A percentile compares a stretch with the other conserved stretches of the same genome.
phyloP scores from a whole-genome alignment of 345 rosid genomes.

The Populus tremula region DNA sequence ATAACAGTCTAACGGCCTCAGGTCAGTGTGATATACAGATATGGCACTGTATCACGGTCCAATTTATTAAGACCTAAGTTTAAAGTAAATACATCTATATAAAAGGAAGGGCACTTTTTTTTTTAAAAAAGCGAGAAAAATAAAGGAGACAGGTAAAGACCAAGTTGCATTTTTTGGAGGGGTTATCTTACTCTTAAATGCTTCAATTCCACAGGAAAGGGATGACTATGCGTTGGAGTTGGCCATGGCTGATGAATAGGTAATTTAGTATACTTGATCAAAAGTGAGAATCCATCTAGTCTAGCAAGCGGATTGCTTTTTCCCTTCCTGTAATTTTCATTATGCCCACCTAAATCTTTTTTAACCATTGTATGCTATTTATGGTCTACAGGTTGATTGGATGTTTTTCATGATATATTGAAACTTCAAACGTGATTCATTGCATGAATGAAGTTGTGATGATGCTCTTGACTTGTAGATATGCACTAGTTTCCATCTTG shows the following conservation, averaged over 20 bases:
- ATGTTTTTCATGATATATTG: not conserved
- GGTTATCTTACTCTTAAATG: conserved; percentile 11
- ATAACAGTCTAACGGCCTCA: not conserved
- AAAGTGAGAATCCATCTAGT: conserved; percentile 13
- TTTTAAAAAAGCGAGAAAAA: not conserved
- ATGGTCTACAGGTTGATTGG: not conserved
- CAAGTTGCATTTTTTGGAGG: not conserved
- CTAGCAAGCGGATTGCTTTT: conserved; percentile 11
- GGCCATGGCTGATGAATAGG: conserved; percentile 83
- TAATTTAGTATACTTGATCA: not conserved
- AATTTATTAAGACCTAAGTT: not conserved
- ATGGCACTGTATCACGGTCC: too few relatives aligned
- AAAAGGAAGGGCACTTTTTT: not conserved
- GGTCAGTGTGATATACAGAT: not conserved
- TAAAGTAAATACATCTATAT: not conserved
- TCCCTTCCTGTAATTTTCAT: conserved; percentile 1
- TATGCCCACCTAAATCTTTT: conserved; percentile 1
- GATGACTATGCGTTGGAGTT: conserved; percentile 94
- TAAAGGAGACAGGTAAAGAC: not conserved
- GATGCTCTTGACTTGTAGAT: too few relatives aligned
- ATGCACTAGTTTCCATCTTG: too few relatives aligned
- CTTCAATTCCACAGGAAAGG: conserved; percentile 61
- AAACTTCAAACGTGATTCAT: not conserved
- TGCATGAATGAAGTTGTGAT: too few relatives aligned
- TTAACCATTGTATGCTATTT: not conserved